A percentile compares a stretch with the other conserved stretches of the same genome.
Conservation (phyloP, 495 filamentous ascomycete genomes). For the Lasiosphaeriaceae sp. region DNA sequence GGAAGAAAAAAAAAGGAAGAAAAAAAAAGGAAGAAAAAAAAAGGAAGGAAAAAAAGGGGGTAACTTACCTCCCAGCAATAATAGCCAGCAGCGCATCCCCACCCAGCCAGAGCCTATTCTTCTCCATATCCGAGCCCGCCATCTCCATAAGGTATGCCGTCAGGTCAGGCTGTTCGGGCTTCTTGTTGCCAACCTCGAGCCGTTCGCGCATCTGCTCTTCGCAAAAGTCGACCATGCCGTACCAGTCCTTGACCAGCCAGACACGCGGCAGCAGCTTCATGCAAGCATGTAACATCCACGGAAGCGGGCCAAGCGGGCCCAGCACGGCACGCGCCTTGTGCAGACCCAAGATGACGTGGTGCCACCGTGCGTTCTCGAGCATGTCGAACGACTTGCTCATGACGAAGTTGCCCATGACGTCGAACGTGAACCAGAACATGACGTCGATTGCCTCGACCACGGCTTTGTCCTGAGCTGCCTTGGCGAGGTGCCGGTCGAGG, state of each 20-base stretch:
- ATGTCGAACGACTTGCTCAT: slow-evolving; percentile 30
- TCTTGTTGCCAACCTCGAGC: no score
- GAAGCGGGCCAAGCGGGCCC: slow-evolving; percentile 31
- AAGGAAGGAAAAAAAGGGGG: no score
- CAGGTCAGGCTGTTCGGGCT: no score
- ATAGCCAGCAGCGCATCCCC: slow-evolving; percentile 6
- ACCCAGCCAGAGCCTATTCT: not conserved
- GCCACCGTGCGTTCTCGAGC: slow-evolving; percentile 32
- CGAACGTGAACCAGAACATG: slow-evolving; percentile 23
- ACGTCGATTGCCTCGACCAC: no score
- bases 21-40: no score
- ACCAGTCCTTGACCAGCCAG: slow-evolving; percentile 28
- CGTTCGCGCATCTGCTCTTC: slow-evolving; percentile 31
- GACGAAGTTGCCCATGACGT: slow-evolving; percentile 7
- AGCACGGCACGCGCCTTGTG: slow-evolving; percentile 31
- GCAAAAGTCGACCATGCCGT: slow-evolving; percentile 28
- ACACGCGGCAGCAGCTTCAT: slow-evolving; percentile 28
- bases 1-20: no score
- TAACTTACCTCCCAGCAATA: slow-evolving; percentile 3
- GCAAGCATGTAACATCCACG: slow-evolving; percentile 36
- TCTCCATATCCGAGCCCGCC: no score
- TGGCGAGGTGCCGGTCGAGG: no score
- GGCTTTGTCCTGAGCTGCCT: no score
- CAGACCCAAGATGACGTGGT: slow-evolving; percentile 28
- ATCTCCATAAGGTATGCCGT: no score